phyloP scores from a whole-genome alignment of 306 rosid species.

The Carpinus viminea region DNA sequence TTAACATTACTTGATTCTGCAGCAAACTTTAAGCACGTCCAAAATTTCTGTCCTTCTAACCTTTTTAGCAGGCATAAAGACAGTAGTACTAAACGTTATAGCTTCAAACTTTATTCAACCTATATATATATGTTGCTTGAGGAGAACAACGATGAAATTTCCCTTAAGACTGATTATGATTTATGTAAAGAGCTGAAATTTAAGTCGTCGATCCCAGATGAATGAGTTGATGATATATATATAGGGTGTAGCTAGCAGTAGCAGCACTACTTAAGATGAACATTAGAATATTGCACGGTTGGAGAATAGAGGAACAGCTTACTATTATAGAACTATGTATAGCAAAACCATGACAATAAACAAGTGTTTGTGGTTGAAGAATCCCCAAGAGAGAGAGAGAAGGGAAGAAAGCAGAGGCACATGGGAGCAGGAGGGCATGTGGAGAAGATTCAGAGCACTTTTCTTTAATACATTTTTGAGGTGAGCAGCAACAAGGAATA shows the following conservation, averaged over 20 bases:
- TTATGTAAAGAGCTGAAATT: not conserved
- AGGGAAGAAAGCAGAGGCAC: constrained; percentile 50
- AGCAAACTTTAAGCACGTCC: not conserved
- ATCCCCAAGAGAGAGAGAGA: constrained; percentile 27
- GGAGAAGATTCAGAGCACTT: constrained; percentile 74
- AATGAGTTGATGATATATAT: not conserved
- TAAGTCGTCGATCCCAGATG: not conserved
- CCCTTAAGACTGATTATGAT: too few species aligned
- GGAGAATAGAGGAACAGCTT: constrained; percentile 29
- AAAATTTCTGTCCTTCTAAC: too few species aligned
- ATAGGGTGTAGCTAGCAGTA: too few species aligned
- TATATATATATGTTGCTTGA: not conserved
- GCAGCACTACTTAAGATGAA: constrained; percentile 9
- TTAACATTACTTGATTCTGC: not conserved
- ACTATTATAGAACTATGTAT: constrained; percentile 25
- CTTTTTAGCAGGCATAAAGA: not conserved
- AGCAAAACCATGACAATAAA: constrained; percentile 8
- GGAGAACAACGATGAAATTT: not conserved
- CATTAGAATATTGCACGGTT: constrained; percentile 25
- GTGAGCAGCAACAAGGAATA: constrained; percentile 48
- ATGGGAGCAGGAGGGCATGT: constrained; percentile 83
- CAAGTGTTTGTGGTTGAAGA: constrained; percentile 29
- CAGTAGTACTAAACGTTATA: not conserved
- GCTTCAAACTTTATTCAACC: not conserved
- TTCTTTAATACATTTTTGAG: constrained; percentile 17